phyloP scores from a whole-genome alignment of 495 filamentous ascomycete genomes.

The Filosporella fistucella region DNA sequence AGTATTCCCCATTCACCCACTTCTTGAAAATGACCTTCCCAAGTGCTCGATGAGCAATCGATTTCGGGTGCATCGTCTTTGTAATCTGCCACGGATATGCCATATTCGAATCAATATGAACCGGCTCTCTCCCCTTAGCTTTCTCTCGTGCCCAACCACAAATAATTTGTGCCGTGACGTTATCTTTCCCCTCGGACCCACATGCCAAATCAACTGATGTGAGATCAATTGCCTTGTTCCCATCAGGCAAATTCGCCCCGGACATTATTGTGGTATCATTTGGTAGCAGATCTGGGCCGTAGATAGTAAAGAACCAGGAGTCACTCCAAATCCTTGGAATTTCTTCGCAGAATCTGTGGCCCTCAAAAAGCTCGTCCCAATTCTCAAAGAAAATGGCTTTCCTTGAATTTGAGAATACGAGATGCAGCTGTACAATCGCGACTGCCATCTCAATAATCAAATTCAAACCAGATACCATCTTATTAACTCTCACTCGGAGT shows the following conservation, averaged over 20 bases:
- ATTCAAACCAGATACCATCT: constrained; percentile 7
- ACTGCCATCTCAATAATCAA: constrained; percentile 7
- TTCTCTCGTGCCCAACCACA: constrained; percentile 1
- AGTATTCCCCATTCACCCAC: too few species aligned
- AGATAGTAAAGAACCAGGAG: constrained; percentile 45
- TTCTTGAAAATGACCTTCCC: constrained; percentile 3
- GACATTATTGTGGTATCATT: background rate
- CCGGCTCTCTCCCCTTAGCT: background rate
- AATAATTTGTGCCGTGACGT: background rate
- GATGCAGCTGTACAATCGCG: constrained; percentile 10
- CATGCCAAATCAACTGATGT: background rate
- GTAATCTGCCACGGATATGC: constrained; percentile 11
- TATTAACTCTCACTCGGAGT: constrained; percentile 6
- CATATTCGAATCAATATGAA: background rate
- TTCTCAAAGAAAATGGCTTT: constrained; percentile 32
- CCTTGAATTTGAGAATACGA: constrained; percentile 6
- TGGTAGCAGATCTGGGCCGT: constrained; percentile 28
- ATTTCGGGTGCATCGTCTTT: constrained; percentile 10
- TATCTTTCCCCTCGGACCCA: background rate
- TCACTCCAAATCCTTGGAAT: constrained; percentile 33
- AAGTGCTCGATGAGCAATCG: constrained; percentile 1
- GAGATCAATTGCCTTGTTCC: background rate
- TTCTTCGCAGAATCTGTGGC: constrained; percentile 49
- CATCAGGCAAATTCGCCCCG: background rate
- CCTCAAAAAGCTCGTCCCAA: constrained; percentile 34